phyloP scores from a whole-genome alignment of 2,329 filamentous ascomycete species.

The Penicillium sp. region DNA sequence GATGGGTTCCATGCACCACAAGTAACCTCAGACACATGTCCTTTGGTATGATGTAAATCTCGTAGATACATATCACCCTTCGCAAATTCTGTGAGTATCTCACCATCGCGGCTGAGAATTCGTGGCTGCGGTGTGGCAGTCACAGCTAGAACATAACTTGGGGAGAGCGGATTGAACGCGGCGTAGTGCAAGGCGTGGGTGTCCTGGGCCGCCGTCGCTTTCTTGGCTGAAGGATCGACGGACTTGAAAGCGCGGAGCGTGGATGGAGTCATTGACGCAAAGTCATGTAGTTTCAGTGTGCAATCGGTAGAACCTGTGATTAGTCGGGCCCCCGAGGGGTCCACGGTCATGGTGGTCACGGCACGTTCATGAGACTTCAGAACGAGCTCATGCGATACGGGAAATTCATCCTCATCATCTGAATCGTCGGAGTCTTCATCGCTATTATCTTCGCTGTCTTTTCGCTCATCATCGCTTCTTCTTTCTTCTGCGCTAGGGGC shows the following conservation, averaged over 20 bases:
- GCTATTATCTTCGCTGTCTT: conserved; percentile 35
- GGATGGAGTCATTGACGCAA: conserved; percentile 88
- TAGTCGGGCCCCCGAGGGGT: conserved; percentile 74
- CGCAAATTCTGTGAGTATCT: conserved; percentile 74
- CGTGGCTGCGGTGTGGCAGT: conserved; percentile 84
- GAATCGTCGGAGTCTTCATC: conserved; percentile 45
- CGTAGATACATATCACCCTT: conserved; percentile 98
- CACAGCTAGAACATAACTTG: conserved; percentile 72
- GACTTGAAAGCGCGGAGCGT: conserved; percentile 90
- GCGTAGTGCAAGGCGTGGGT: conserved; percentile 81
- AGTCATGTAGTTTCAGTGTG: conserved; percentile 85
- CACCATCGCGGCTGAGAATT: conserved; percentile 80
- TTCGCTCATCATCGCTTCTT: conserved; percentile 23
- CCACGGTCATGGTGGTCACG: conserved; percentile 73
- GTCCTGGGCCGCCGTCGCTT: conserved; percentile 62
- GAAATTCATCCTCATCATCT: conserved; percentile 70
- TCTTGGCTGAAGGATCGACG: conserved; percentile 74
- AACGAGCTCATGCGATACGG: conserved; percentile 83
- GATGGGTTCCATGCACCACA: conserved; percentile 85
- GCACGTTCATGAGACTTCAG: conserved; percentile 86
- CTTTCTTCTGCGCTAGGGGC: conserved; percentile 20
- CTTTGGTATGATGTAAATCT: conserved; percentile 96
- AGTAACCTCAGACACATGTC: conserved; percentile 85
- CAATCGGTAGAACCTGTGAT: conserved; percentile 89
- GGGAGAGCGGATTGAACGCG: conserved; percentile 74